Percentiles rank a stretch among this genome's conserved stretches.
Conservation (phyloP, 2,329 filamentous ascomycete species). For the Penicillium concentricum region DNA sequence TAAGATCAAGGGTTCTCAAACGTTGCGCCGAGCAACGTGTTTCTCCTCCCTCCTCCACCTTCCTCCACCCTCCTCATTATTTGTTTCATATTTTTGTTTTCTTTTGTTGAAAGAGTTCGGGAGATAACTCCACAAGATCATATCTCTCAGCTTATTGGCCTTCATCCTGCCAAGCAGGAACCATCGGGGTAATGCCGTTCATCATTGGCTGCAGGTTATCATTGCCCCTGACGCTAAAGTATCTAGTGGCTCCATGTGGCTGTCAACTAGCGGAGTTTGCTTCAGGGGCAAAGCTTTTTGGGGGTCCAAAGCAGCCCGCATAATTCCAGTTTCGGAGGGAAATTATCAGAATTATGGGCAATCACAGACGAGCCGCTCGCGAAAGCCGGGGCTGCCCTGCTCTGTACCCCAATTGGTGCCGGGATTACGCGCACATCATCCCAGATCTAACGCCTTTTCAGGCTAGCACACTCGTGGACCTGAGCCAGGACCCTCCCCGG, state of each 20-base stretch:
- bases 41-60: background rate
- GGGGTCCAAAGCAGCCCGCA: constrained; percentile 2
- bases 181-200: constrained; percentile 12
- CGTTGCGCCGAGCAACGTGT: background rate
- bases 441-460: constrained; percentile 7
- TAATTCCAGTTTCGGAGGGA: background rate
- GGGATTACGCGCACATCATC: constrained; percentile 1
- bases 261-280: constrained; percentile 11
- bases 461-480: constrained; percentile 12
- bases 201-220: constrained; percentile 11
- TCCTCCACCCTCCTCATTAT: background rate
- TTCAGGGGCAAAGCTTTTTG: constrained; percentile 14
- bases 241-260: constrained; percentile 9
- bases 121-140: constrained; percentile 1
- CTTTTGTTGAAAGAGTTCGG: constrained; percentile 7
- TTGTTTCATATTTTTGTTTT: background rate
- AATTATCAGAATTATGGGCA: constrained; percentile 1
- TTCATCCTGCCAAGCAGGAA: constrained; percentile 22
- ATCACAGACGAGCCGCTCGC: constrained; percentile 11
- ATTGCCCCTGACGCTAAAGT: constrained; percentile 23
- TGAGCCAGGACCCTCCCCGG: background rate
- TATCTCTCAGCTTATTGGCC: constrained; percentile 15
- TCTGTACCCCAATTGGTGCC: background rate
- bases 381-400: background rate
- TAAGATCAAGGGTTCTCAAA: background rate